Evolutionary conservation across 108 stramenopile species (phyloP), one percentile per base, ranked within the genome.

Genomic region (Asterionellopsis glacialis): DNA sequence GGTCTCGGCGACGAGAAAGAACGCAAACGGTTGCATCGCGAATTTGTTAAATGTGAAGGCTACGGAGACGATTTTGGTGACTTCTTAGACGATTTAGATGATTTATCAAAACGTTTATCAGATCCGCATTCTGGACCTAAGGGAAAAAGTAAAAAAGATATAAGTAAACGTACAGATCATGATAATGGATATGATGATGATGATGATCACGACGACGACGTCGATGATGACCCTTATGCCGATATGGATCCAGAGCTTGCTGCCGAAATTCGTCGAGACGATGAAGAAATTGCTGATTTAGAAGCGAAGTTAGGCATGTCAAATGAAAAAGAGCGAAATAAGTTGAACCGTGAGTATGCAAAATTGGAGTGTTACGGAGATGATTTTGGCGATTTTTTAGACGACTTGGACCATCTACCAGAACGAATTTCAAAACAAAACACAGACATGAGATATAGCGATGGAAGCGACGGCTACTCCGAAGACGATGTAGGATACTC

Each of bases 61-160:
- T 92, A 79, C 50, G 91, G 86, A 10, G 91, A 92, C 45, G 84
- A 87, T 50, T 92, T 92, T 79, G 91, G 87, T 22, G 82, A 87
- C 52, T 92, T 87, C 62, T 56, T 91, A 47, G 74, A 86, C 60
- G 84, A 79, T 61, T 52, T 92, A 40, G 91, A 92, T 55, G 65
- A 72, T 81, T 41, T 41, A 13, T 54, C 63, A 21, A 26, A 44
- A 14, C 72, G 79, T 16, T 42, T 65, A 4, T n/a, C 56, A 9
- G 12, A 24, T 4, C 16, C 15, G 11, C 23, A 22, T 28, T 11
- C 45, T 19, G 19, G 9, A 47, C 9, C 45, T 1, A 16, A 21
- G 9, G 19, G 19, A 53, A 15, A 9, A 22, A 25, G 23, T 3
- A 53, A 53, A 14, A 6, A 21, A 19, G 40, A 22, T 59, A 21